Conservation (phyloP, 2,329 filamentous ascomycete species). For the Aspergillus fischeri region DNA sequence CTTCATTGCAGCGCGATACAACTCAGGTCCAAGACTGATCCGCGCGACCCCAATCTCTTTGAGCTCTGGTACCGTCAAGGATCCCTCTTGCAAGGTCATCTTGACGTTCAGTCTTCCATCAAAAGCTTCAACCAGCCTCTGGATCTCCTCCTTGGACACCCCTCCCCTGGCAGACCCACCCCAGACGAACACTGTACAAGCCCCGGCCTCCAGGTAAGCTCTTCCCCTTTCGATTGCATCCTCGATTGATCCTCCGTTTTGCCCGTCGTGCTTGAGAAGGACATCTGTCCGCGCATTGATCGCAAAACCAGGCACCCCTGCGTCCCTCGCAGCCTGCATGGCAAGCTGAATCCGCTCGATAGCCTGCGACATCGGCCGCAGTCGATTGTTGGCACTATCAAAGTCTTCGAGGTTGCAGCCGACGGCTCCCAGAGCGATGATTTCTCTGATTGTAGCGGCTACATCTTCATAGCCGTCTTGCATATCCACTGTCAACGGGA, state of each 20-base stretch:
- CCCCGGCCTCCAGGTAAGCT: conserved; percentile 56
- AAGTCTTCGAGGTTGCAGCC: conserved; percentile 59
- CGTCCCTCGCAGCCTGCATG: conserved; percentile 33
- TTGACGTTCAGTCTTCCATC: conserved; percentile 50
- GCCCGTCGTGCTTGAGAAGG: conserved; percentile 32
- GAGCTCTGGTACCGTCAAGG: conserved; percentile 44
- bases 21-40: conserved; percentile 52
- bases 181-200: conserved; percentile 60
- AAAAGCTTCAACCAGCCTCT: conserved; percentile 46
- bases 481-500: conserved; percentile 51
- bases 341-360: conserved; percentile 42
- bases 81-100: conserved; percentile 34
- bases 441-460: conserved; percentile 35
- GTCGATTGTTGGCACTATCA: conserved; percentile 32
- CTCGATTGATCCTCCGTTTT: conserved; percentile 32
- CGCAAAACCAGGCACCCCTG: conserved; percentile 53
- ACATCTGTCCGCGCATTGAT: conserved; percentile 57
- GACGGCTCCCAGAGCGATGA: conserved; percentile 51
- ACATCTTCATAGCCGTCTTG: conserved; percentile 57
- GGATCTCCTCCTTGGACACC: conserved; percentile 45
- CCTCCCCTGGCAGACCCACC: conserved; percentile 45
- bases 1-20: conserved; percentile 42
- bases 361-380: conserved; percentile 45
- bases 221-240: conserved; percentile 53
- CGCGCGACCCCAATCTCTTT: conserved; percentile 51